These are phyloP conservation scores for Podila epigama DNA, from an alignment of 192 early-diverging fungal genomes.

Conservation along the genomic window DNA sequence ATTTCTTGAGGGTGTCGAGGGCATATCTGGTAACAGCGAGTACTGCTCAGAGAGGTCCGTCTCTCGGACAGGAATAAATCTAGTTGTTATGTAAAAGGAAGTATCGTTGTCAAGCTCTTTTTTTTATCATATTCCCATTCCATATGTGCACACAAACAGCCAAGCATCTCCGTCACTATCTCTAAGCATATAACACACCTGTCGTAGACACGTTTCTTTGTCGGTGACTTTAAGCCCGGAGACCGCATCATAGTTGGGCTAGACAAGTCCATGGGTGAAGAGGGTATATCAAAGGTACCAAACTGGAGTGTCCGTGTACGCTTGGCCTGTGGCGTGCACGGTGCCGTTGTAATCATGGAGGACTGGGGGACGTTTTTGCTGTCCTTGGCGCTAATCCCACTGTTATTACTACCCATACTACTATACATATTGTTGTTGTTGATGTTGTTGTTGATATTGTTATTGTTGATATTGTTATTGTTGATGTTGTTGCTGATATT, in stretches of 20 bases:
- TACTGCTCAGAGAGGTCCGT: conserved; percentile 24
- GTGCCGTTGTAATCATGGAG: too few species aligned
- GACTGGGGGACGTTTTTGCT: background rate
- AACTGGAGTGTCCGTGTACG: background rate
- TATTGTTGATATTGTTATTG: background rate
- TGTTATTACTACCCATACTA: background rate
- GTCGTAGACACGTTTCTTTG: conserved; percentile 28
- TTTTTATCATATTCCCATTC: background rate
- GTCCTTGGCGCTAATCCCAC: background rate
- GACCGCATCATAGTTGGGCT: conserved; percentile 7
- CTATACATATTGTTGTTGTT: background rate
- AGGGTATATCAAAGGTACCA: background rate
- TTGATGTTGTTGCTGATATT: background rate
- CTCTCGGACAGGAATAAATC: conserved; percentile 38
- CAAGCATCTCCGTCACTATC: too few species aligned
- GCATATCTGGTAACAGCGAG: conserved; percentile 13
- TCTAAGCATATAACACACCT: conserved; percentile 8
- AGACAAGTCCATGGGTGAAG: background rate
- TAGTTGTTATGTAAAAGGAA: background rate
- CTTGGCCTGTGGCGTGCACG: background rate
- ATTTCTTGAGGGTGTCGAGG: conserved; percentile 14
- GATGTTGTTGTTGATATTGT: background rate
- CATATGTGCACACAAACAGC: background rate
- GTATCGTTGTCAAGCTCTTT: background rate
- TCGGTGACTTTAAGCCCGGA: conserved; percentile 29